Evolutionary conservation across 768 basidiomycete genomes (phyloP), one percentile per base, ranked within the genome.

Genomic region (Podaxis sp.): DNA sequence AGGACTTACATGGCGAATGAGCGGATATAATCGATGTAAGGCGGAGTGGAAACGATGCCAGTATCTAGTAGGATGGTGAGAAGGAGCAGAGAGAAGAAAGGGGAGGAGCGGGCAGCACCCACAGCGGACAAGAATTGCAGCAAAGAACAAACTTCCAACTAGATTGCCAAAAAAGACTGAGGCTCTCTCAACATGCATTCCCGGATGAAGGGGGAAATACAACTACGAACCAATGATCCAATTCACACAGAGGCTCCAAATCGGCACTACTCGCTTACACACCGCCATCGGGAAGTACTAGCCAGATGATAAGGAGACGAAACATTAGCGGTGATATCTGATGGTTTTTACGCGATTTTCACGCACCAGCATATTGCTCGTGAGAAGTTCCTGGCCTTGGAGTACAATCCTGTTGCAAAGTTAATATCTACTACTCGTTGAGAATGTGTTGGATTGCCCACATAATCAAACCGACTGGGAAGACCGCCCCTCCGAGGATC

Each of bases 391-490:
- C 49, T 85, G 77, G 1, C 86, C 86, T 73, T 89, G 86, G 13
- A 91, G 75, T 13, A 88, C 80, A 63, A 91, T 89, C 89, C 89
- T 91, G 65, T 15, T 25, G 22, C 11, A 15, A 25, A 43, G 25
- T 43, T 38, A 63, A 58, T 29, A 38, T 13, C 24, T 9, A 43
- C n/a, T 19, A 17, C n/a, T 13, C 1, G 43, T 57, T 19, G 7
- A 46, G 43, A 36, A 9, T 24, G 17, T 43, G 25, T 33, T 5
- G 12, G n/a, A 38, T 12, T 64, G 36, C 79, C 63, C 67, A 90
- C 89, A 91, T 91, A 59, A 88, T 85, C 76, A 91, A 83, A 69
- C 89, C 89, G 2, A 88, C 86, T 8, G 89, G 89, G 71, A 91
- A 91, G 25, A 91, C 85, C 52, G 89, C 82, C 15, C 86, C 89